Conservation (phyloP, 1,284 basidiomycete species). For the Rhizoctonia solani region DNA sequence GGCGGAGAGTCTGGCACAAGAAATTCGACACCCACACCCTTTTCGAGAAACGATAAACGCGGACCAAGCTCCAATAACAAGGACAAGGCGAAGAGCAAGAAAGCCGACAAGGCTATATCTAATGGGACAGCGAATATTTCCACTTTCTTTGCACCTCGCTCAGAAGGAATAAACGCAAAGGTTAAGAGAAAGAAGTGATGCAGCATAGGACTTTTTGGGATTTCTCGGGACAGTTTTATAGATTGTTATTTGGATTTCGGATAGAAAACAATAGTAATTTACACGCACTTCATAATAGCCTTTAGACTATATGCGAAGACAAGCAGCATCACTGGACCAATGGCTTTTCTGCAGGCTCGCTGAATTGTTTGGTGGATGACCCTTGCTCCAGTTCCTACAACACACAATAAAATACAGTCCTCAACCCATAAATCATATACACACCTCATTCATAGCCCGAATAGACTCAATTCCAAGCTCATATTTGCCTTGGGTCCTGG, state of each 20-base stretch:
- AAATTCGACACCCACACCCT: constrained; percentile 10
- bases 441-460: constrained; percentile 57
- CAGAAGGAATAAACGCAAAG: constrained; percentile 16
- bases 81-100: constrained; percentile 51
- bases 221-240: constrained; percentile 14
- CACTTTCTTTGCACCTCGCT: constrained; percentile 61
- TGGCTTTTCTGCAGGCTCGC: neutral
- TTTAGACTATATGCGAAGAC: neutral
- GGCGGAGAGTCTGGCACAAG: neutral
- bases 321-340: neutral
- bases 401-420: neutral
- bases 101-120: constrained; percentile 43
- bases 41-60: neutral
- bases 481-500: constrained; percentile 67
- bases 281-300: constrained; percentile 13
- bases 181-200: neutral
- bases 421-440: neutral
- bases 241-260: constrained; percentile 16
- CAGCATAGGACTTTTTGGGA: neutral
- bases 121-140: constrained; percentile 63
- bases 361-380: neutral
- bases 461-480: constrained; percentile 77
- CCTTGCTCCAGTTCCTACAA: neutral
- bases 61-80: constrained; percentile 41
- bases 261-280: constrained; percentile 23